A percentile compares a stretch with the other conserved stretches of the same genome.
phyloP scores from a whole-genome alignment of 2,329 filamentous ascomycete species.

The Dendryphion nanum region DNA sequence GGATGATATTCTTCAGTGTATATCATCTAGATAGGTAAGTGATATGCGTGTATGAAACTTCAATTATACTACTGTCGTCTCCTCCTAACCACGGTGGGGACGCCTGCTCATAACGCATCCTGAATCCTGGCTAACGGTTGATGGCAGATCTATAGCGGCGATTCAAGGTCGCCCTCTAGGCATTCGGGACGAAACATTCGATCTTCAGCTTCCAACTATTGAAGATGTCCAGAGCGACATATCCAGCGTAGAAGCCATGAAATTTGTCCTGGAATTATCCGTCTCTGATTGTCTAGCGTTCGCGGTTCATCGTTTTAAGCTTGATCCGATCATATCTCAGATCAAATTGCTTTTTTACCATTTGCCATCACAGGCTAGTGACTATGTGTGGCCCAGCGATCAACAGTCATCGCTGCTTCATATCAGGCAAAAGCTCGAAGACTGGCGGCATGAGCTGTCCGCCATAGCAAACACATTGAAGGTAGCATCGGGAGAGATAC shows the following conservation, averaged over 20 bases:
- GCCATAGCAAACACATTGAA: constrained; percentile 4
- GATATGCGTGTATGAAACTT: not conserved
- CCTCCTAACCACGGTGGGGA: not conserved
- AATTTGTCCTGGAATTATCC: constrained; percentile 10
- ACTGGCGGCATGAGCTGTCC: constrained; percentile 14
- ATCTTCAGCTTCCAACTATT: constrained; percentile 22
- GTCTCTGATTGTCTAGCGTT: constrained; percentile 9
- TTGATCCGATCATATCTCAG: constrained; percentile 23
- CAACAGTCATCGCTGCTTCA: constrained; percentile 11
- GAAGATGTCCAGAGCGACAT: constrained; percentile 6
- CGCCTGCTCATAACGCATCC: too few relatives aligned
- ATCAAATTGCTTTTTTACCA: constrained; percentile 30
- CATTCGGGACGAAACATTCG: constrained; percentile 40
- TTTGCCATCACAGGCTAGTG: constrained; percentile 14
- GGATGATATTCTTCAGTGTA: constrained; percentile 36
- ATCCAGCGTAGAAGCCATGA: not conserved
- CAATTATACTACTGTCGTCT: not conserved
- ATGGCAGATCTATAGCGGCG: constrained; percentile 32
- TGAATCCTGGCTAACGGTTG: too few relatives aligned
- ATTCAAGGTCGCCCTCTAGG: constrained; percentile 42
- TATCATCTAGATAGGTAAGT: constrained; percentile 37
- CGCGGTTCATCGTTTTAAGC: constrained; percentile 25
- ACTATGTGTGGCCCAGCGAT: constrained; percentile 18
- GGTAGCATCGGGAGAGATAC: constrained; percentile 3
- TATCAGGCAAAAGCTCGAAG: constrained; percentile 18